Evolutionary conservation across 805 yeast genomes (phyloP).

Genomic region (Candida silvatica): DNA sequence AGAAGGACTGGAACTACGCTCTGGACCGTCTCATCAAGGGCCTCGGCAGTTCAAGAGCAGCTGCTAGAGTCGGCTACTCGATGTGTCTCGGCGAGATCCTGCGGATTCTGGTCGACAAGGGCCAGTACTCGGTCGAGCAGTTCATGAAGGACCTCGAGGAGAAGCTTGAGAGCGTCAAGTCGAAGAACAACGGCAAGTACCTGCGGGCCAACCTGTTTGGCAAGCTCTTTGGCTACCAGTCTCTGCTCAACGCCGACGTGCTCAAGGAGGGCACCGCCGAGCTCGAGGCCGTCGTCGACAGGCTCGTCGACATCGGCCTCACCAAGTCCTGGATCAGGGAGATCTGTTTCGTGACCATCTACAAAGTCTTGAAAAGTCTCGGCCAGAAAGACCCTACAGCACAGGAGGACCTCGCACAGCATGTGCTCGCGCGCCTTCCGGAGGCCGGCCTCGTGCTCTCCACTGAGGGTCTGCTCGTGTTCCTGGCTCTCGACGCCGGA

Average conservation of each 20-base stretch:
- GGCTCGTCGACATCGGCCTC: constrained; percentile 48
- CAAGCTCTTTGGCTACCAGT: constrained; percentile 74
- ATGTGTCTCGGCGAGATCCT: constrained; percentile 73
- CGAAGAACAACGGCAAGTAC: constrained; percentile 66
- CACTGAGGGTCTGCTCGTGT: constrained; percentile 74
- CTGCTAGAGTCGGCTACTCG: constrained; percentile 83
- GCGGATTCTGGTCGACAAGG: constrained; percentile 22
- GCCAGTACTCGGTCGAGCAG: constrained; percentile 29
- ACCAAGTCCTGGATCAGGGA: constrained; percentile 83
- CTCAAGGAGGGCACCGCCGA: constrained; percentile 17
- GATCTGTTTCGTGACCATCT: constrained; percentile 64
- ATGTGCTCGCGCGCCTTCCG: constrained; percentile 34
- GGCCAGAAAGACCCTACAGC: background rate
- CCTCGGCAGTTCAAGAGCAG: constrained; percentile 68
- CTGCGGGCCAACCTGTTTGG: constrained; percentile 79
- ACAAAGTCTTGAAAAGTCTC: constrained; percentile 33
- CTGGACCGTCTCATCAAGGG: constrained; percentile 74
- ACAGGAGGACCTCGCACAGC: constrained; percentile 15
- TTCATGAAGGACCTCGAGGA: constrained; percentile 27
- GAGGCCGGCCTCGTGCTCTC: constrained; percentile 51
- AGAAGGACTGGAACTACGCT: constrained; percentile 75
- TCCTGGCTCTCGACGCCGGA: constrained; percentile 39
- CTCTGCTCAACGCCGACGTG: constrained; percentile 50
- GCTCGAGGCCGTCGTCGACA: constrained; percentile 32
- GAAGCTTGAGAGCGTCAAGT: constrained; percentile 30